A percentile compares a stretch with the other conserved stretches of the same genome.
Conservation (phyloP, 441 rosid genomes). For the Aleurites moluccanus region DNA sequence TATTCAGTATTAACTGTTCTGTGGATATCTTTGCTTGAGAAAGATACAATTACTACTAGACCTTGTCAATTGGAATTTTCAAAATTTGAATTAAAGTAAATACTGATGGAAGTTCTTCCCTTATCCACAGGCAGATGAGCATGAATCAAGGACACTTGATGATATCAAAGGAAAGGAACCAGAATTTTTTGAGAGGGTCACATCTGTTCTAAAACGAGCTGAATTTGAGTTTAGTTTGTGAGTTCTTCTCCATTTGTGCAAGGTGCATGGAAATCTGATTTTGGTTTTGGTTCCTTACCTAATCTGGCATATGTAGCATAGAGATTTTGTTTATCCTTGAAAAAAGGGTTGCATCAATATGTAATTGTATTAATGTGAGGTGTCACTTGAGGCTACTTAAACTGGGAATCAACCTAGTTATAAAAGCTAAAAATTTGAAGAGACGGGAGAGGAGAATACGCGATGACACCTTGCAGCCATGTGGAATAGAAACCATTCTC, state of each 20-base stretch:
- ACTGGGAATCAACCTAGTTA: not conserved
- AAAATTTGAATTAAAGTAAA: not conserved
- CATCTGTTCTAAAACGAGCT: slow-evolving; percentile 59
- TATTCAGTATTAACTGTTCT: not conserved
- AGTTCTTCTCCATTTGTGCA: not conserved
- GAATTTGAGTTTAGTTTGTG: slow-evolving; percentile 50
- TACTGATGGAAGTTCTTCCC: not conserved
- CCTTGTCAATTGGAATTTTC: not conserved
- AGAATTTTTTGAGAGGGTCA: slow-evolving; percentile 56
- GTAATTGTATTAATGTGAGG: not conserved
- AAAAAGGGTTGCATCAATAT: not conserved
- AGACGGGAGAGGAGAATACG: not conserved
- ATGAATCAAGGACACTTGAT: slow-evolving; percentile 61
- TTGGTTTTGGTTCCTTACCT: not conserved
- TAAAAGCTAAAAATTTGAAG: too few species aligned
- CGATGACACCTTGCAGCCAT: not conserved
- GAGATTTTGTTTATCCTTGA: not conserved
- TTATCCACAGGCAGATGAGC: slow-evolving; percentile 70
- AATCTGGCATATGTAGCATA: not conserved
- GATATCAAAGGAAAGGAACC: slow-evolving; percentile 63
- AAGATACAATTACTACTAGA: not conserved
- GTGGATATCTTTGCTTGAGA: too few species aligned
- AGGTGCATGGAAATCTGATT: not conserved
- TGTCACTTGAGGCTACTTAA: not conserved
- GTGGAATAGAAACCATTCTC: not conserved